These are phyloP conservation scores for Linnemannia hyalina DNA, from an alignment of 192 early-diverging fungal species.

Conservation along the genomic window DNA sequence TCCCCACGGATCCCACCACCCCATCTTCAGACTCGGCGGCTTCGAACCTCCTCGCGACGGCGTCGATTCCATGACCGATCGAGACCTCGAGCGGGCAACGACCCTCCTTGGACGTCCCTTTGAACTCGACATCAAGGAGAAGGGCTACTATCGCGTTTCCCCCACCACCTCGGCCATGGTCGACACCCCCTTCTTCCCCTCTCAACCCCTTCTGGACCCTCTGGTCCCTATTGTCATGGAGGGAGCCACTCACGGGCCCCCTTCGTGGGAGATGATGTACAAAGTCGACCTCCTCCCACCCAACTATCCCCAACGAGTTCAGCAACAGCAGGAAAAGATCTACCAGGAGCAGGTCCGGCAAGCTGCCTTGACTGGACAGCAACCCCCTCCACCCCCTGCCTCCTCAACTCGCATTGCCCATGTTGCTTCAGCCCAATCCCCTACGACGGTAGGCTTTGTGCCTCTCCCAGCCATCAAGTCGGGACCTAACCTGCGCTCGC, in stretches of 20 bases:
- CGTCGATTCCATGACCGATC: constrained; percentile 32
- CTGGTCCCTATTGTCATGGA: constrained; percentile 49
- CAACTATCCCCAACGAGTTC: constrained; percentile 53
- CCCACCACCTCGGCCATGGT: constrained; percentile 53
- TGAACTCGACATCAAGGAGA: constrained; percentile 49
- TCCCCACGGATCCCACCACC: constrained; percentile 43
- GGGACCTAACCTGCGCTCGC: constrained; percentile 40
- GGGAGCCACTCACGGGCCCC: constrained; percentile 38
- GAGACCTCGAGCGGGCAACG: constrained; percentile 41
- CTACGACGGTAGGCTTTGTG: constrained; percentile 35
- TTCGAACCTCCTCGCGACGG: constrained; percentile 24
- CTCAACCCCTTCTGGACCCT: constrained; percentile 48
- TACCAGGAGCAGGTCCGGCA: constrained; percentile 52
- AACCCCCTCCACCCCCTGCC: constrained; percentile 39
- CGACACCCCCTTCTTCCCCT: constrained; percentile 52
- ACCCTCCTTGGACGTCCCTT: constrained; percentile 49
- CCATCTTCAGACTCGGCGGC: constrained; percentile 46
- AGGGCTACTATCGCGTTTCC: constrained; percentile 50
- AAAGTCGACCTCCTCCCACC: constrained; percentile 50
- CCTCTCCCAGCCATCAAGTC: constrained; percentile 53
- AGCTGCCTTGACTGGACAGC: constrained; percentile 30
- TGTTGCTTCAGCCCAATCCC: constrained; percentile 1
- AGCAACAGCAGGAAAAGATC: constrained; percentile 54
- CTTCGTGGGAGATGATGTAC: constrained; percentile 56
- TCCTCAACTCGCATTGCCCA: constrained; percentile 13